Evolutionary conservation across 2,329 filamentous ascomycete species (phyloP).

Genomic region (Helicocarpus griseus): DNA sequence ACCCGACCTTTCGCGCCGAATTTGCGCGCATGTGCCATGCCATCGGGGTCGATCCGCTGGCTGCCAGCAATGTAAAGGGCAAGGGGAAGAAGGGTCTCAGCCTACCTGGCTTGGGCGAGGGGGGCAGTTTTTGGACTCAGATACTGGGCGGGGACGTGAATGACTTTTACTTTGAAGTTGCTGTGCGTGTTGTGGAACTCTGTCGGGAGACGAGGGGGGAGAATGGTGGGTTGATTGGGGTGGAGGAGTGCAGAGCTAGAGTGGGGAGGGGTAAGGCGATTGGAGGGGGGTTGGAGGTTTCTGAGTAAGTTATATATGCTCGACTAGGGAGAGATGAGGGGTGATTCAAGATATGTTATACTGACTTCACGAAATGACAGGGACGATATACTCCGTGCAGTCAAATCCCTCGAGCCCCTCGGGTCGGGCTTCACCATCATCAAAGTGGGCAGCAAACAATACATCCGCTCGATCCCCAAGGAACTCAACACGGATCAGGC

Average conservation of each 20-base stretch:
- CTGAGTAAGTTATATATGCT: constrained; percentile 55
- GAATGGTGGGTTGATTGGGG: constrained; percentile 84
- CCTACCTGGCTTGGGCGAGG: constrained; percentile 26
- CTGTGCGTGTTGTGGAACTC: constrained; percentile 88
- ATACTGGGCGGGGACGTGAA: constrained; percentile 85
- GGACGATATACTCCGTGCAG: constrained; percentile 84
- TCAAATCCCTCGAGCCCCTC: constrained; percentile 75
- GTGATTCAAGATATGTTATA: neutral
- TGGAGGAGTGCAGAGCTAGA: constrained; percentile 68
- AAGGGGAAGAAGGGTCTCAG: constrained; percentile 37
- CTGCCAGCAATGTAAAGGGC: constrained; percentile 50
- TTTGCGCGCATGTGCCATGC: constrained; percentile 98
- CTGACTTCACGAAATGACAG: constrained; percentile 26
- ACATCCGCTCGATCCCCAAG: constrained; percentile 87
- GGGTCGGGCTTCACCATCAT: constrained; percentile 81
- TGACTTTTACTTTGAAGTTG: constrained; percentile 97
- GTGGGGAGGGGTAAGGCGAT: constrained; percentile 65
- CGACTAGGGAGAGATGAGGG: too few relatives aligned
- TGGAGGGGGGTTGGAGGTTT: constrained; percentile 65
- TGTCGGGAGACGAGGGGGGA: constrained; percentile 77
- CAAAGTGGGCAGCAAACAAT: constrained; percentile 70
- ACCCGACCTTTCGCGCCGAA: constrained; percentile 89
- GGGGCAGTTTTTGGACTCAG: constrained; percentile 79
- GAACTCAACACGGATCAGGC: constrained; percentile 93
- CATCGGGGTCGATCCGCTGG: constrained; percentile 90